A percentile compares a stretch with the other conserved stretches of the same genome.
Evolutionary conservation across 2,329 filamentous ascomycete species (phyloP).

Genomic region (Xylaria sp.): DNA sequence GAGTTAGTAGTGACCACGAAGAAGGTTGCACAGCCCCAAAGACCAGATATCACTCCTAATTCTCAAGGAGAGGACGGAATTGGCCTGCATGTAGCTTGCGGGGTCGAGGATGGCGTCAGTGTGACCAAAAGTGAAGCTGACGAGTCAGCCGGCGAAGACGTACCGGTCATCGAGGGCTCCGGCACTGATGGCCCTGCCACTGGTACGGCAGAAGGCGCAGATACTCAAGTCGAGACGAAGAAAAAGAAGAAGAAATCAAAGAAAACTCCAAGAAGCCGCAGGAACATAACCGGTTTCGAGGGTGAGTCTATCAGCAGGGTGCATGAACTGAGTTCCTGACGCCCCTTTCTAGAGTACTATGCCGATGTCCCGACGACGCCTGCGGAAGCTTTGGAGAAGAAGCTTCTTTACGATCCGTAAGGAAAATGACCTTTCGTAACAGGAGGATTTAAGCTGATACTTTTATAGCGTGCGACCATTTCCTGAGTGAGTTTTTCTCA

Average conservation of each 20-base stretch:
- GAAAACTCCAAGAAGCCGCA: constrained; percentile 47
- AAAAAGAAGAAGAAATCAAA: constrained; percentile 26
- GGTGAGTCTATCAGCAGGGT: constrained; percentile 52
- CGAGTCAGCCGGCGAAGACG: background rate
- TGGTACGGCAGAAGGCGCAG: background rate
- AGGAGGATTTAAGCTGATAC: constrained; percentile 18
- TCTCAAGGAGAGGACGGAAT: background rate
- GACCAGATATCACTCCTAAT: background rate
- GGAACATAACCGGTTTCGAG: constrained; percentile 74
- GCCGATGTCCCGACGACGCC: constrained; percentile 83
- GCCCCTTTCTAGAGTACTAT: constrained; percentile 68
- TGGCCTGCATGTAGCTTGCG: constrained; percentile 1
- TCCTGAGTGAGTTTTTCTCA: constrained; percentile 59
- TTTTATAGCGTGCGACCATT: constrained; percentile 61
- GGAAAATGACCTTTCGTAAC: constrained; percentile 44
- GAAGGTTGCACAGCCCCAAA: constrained; percentile 21
- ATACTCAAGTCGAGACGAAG: constrained; percentile 7
- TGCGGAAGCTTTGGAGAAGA: constrained; percentile 71
- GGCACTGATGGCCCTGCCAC: background rate
- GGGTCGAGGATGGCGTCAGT: constrained; percentile 3
- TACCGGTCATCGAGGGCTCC: background rate
- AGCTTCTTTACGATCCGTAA: constrained; percentile 73
- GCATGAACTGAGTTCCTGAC: background rate
- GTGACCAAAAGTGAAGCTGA: background rate
- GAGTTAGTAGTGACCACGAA: constrained; percentile 17